phyloP scores from a whole-genome alignment of 345 rosid genomes.

The Dipteronia dyeriana region DNA sequence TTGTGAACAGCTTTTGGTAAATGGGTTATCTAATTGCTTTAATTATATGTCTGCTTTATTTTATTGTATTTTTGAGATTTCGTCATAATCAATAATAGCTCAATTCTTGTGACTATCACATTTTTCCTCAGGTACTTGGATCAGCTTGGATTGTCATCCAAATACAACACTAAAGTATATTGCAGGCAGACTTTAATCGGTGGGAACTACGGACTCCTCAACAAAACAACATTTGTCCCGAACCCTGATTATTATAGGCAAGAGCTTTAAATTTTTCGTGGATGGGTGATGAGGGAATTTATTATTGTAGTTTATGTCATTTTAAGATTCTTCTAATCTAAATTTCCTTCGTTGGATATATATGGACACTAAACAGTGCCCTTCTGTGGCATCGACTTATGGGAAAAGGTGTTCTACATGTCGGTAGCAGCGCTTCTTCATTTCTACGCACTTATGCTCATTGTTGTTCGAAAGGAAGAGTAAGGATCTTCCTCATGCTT shows the following conservation, averaged over 20 bases:
- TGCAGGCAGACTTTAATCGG: slow-evolving; percentile 96
- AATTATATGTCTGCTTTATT: neutral
- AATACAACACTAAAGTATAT: slow-evolving; percentile 89
- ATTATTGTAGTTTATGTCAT: neutral
- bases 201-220: slow-evolving; percentile 87
- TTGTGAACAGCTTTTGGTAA: slow-evolving; percentile 95
- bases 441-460: slow-evolving; percentile 81
- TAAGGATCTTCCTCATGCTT: slow-evolving; percentile 34
- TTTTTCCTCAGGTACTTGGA: slow-evolving; percentile 74
- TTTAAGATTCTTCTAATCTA: slow-evolving; percentile 18
- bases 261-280: slow-evolving; percentile 21
- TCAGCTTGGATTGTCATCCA: slow-evolving; percentile 97
- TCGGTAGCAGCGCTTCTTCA: slow-evolving; percentile 50
- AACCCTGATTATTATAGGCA: slow-evolving; percentile 98
- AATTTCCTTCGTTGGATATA: slow-evolving; percentile 20
- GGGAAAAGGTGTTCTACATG: slow-evolving; percentile 78
- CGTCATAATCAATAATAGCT: neutral
- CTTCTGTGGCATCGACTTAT: slow-evolving; percentile 96
- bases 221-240: slow-evolving; percentile 62
- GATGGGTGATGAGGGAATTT: neutral
- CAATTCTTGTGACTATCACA: neutral
- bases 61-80: slow-evolving; percentile 1
- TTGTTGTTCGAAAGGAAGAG: slow-evolving; percentile 94
- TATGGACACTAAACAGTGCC: slow-evolving; percentile 48
- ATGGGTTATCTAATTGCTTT: slow-evolving; percentile 13